Evolutionary conservation across 2,329 filamentous ascomycete genomes (phyloP).

Genomic region (Nigrospora osmanthi): DNA sequence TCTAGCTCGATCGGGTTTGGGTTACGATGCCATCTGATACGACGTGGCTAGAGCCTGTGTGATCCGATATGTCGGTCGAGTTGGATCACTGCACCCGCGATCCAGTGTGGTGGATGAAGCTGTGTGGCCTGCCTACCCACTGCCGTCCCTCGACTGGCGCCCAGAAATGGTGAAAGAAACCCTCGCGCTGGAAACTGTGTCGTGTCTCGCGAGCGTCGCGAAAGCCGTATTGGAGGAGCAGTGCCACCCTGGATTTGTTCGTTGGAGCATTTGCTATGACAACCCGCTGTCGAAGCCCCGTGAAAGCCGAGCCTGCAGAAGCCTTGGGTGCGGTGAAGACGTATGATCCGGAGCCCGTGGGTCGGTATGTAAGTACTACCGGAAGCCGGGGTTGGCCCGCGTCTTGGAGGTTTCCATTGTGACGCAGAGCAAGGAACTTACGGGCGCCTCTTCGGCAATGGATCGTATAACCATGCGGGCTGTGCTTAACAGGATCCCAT

Average conservation of each 20-base stretch:
- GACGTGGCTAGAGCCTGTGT: too few relatives aligned
- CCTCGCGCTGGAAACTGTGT: too few relatives aligned
- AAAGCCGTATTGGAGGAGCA: constrained; percentile 25
- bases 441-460: constrained; percentile 24
- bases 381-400: constrained; percentile 15
- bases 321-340: constrained; percentile 26
- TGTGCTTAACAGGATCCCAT: constrained; percentile 24
- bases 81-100: too few relatives aligned
- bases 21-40: too few relatives aligned
- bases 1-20: too few relatives aligned
- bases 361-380: constrained; percentile 15
- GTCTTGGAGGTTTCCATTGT: constrained; percentile 20
- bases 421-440: constrained; percentile 24
- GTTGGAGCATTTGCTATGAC: constrained; percentile 27
- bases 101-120: too few relatives aligned
- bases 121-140: too few relatives aligned
- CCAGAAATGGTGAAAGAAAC: too few relatives aligned
- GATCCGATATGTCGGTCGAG: too few relatives aligned
- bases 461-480: constrained; percentile 23
- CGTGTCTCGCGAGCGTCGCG: too few relatives aligned
- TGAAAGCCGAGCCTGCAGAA: constrained; percentile 21
- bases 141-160: too few relatives aligned
- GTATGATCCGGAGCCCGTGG: constrained; percentile 22
- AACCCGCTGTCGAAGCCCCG: constrained; percentile 19
- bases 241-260: constrained; percentile 30